Evolutionary conservation across 75 land plant genomes (phyloP).

Genomic region (Isoetes taiwanensis): DNA sequence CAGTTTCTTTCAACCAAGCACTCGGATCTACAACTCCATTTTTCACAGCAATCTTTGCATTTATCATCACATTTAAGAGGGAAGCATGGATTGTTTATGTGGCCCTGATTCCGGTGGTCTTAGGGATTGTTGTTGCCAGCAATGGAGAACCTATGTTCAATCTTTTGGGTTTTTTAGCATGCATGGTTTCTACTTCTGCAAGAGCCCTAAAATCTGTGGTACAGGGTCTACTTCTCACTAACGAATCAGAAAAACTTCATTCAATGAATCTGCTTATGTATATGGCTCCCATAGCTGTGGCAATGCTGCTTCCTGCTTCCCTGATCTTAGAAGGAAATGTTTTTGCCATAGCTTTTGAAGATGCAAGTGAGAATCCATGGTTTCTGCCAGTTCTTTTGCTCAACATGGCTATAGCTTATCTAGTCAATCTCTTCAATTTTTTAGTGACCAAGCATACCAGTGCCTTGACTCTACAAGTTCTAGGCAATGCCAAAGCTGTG

Average conservation of each 20-base stretch:
- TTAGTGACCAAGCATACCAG: slow-evolving; percentile 88
- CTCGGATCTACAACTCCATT: slow-evolving; percentile 85
- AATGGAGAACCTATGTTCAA: slow-evolving; percentile 78
- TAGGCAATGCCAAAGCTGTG: slow-evolving; percentile 88
- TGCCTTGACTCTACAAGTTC: slow-evolving; percentile 71
- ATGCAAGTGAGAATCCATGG: slow-evolving; percentile 25
- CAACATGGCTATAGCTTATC: slow-evolving; percentile 74
- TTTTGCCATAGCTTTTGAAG: slow-evolving; percentile 26
- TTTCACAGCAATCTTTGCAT: slow-evolving; percentile 74
- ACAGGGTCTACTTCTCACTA: slow-evolving; percentile 59
- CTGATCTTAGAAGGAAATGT: slow-evolving; percentile 55
- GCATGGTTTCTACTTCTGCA: slow-evolving; percentile 66
- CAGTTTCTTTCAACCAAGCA: slow-evolving; percentile 86
- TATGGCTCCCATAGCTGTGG: slow-evolving; percentile 79
- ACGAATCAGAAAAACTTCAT: slow-evolving; percentile 64
- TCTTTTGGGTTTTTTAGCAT: slow-evolving; percentile 59
- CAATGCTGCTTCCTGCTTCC: slow-evolving; percentile 44
- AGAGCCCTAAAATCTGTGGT: slow-evolving; percentile 81
- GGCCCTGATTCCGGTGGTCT: slow-evolving; percentile 64
- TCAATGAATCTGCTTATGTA: slow-evolving; percentile 80
- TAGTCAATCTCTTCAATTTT: slow-evolving; percentile 73
- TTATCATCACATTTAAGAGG: slow-evolving; percentile 51
- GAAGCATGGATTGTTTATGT: slow-evolving; percentile 50
- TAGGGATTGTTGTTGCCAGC: slow-evolving; percentile 70
- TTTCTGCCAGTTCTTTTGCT: slow-evolving; percentile 42